A percentile compares a stretch with the other conserved stretches of the same genome.
Conservation (phyloP, 495 filamentous ascomycete genomes). For the Podospora australis region DNA sequence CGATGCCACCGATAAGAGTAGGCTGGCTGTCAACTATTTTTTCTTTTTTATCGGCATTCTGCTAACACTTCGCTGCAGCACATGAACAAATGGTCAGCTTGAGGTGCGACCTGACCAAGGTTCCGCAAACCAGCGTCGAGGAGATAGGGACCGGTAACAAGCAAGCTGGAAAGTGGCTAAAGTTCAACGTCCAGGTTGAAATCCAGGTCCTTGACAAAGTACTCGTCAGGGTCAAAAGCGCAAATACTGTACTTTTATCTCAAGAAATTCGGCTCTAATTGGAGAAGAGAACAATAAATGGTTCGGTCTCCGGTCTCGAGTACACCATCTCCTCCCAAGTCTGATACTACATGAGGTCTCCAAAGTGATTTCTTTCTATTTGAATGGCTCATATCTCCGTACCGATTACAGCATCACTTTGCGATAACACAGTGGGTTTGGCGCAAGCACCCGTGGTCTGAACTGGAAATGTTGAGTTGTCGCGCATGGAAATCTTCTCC, state of each 20-base stretch:
- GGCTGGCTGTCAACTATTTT: neutral
- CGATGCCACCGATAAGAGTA: conserved; percentile 9
- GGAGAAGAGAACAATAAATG: too few relatives aligned
- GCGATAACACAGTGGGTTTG: too few relatives aligned
- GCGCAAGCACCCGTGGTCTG: too few relatives aligned
- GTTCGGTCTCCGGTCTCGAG: too few relatives aligned
- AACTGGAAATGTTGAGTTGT: too few relatives aligned
- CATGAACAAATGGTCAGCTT: conserved; percentile 9
- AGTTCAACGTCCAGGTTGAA: conserved; percentile 18
- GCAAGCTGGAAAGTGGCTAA: conserved; percentile 11
- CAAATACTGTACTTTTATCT: conserved; percentile 3
- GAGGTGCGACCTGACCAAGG: conserved; percentile 18
- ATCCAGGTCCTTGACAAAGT: conserved; percentile 16
- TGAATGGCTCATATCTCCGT: too few relatives aligned
- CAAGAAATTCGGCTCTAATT: conserved; percentile 7
- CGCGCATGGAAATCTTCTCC: too few relatives aligned
- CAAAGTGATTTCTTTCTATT: too few relatives aligned
- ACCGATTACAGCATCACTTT: too few relatives aligned
- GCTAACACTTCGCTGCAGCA: conserved; percentile 5
- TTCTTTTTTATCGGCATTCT: neutral
- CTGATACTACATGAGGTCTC: too few relatives aligned
- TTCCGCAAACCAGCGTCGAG: conserved; percentile 3
- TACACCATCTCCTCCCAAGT: too few relatives aligned
- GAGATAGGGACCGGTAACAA: conserved; percentile 8
- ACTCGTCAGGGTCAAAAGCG: conserved; percentile 17